Percentiles rank a stretch among this genome's conserved stretches.
phyloP scores from a whole-genome alignment of 495 filamentous ascomycete species.

The Daldinia bambusicola region DNA sequence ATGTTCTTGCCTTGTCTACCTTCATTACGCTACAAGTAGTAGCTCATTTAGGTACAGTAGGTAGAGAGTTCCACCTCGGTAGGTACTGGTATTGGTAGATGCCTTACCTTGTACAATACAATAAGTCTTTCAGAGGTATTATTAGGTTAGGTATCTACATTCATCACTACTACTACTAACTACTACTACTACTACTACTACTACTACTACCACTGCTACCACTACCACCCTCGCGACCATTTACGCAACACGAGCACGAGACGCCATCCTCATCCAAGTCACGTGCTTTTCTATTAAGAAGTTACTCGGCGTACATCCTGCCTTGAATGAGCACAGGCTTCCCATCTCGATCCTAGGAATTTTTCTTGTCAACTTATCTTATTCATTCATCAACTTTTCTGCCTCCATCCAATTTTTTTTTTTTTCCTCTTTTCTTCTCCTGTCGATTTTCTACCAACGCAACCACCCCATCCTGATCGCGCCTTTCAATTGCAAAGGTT shows the following conservation, averaged over 20 bases:
- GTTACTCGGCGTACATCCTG: conserved; percentile 29
- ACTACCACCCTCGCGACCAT: not conserved
- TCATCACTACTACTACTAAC: too few species aligned
- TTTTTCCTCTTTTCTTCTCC: conserved; percentile 13
- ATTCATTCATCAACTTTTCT: conserved; percentile 39
- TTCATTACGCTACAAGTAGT: too few species aligned
- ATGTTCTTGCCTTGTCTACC: not conserved
- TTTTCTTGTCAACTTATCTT: conserved; percentile 36
- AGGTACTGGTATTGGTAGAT: not conserved
- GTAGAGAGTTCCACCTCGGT: not conserved
- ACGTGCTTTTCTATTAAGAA: conserved; percentile 40
- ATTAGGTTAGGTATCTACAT: not conserved
- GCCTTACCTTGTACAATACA: not conserved
- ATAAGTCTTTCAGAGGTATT: too few species aligned
- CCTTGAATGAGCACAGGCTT: conserved; percentile 40
- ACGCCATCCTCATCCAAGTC: conserved; percentile 39
- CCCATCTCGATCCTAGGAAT: conserved; percentile 43
- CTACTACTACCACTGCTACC: not conserved
- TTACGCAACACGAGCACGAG: conserved; percentile 29
- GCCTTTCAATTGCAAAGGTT: conserved; percentile 36
- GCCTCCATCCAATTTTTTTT: conserved; percentile 16
- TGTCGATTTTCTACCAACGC: conserved; percentile 9
- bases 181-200: not conserved
- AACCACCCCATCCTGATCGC: conserved; percentile 25
- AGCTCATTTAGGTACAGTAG: not conserved